Percentiles rank a stretch among this genome's conserved stretches.
Evolutionary conservation across 2,329 filamentous ascomycete species (phyloP).

Genomic region (Septoria linicola): DNA sequence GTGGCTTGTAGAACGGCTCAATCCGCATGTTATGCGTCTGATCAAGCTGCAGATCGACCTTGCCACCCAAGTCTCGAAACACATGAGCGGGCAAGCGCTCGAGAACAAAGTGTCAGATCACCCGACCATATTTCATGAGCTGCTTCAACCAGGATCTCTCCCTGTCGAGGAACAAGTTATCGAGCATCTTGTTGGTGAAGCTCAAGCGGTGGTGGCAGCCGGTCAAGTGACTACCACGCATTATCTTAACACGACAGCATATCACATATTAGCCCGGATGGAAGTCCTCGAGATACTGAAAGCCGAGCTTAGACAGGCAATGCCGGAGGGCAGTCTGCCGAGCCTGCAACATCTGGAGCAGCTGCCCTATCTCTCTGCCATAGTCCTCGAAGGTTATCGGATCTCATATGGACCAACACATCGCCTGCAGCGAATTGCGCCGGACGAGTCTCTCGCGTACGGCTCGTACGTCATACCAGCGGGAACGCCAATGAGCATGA

Average conservation of each 20-base stretch:
- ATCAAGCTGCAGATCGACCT: conserved; percentile 17
- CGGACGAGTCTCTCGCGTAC: conserved; percentile 19
- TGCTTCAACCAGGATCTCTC: conserved; percentile 1
- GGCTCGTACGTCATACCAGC: conserved; percentile 16
- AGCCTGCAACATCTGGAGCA: conserved; percentile 16
- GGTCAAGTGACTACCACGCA: conserved; percentile 48
- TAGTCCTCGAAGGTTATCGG: conserved; percentile 25
- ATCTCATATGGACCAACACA: conserved; percentile 23
- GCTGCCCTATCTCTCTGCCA: conserved; percentile 24
- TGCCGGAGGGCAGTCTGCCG: conserved; percentile 7
- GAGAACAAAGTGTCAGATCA: conserved; percentile 5
- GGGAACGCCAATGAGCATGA: conserved; percentile 34
- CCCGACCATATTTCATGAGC: conserved; percentile 17
- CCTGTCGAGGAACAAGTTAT: conserved; percentile 5
- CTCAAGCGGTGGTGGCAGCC: conserved; percentile 47
- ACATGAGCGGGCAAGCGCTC: conserved; percentile 7
- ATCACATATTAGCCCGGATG: conserved; percentile 42
- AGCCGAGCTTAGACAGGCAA: conserved; percentile 37
- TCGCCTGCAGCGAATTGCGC: conserved; percentile 26
- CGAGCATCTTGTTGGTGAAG: conserved; percentile 35
- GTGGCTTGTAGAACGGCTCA: conserved; percentile 15
- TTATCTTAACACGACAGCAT: conserved; percentile 44
- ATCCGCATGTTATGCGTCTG: conserved; percentile 17
- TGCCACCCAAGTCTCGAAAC: conserved; percentile 9
- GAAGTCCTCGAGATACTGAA: conserved; percentile 39